Percentiles rank a stretch among this genome's conserved stretches.
Evolutionary conservation across 2,329 filamentous ascomycete species (phyloP).

Genomic region (Sarocladium oryzae): DNA sequence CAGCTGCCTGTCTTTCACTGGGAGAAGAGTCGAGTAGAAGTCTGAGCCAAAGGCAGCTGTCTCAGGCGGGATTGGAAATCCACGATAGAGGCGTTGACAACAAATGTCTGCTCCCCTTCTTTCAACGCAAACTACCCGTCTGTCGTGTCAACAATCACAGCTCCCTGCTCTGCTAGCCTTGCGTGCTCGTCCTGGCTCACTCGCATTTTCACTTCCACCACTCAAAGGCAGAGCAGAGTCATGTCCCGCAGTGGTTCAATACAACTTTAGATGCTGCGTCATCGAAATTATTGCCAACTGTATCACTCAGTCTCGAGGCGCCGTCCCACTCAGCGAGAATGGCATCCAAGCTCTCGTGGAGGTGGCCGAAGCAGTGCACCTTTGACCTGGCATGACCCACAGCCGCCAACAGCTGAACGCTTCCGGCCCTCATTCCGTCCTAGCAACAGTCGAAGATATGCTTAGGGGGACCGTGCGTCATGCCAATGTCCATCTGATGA

Average conservation of each 20-base stretch:
- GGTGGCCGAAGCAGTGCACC: slow-evolving; percentile 52
- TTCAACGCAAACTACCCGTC: slow-evolving; percentile 24
- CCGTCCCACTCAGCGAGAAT: slow-evolving; percentile 44
- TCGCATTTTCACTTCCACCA: neutral
- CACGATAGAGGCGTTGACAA: slow-evolving; percentile 54
- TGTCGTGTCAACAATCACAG: slow-evolving; percentile 30
- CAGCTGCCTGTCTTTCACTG: no score
- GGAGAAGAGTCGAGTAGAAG: no score
- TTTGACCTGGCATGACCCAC: slow-evolving; percentile 35
- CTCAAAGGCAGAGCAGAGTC: neutral
- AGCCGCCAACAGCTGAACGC: slow-evolving; percentile 37
- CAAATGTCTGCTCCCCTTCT: slow-evolving; percentile 44
- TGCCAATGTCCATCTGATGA: slow-evolving; percentile 35
- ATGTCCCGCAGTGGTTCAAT: neutral
- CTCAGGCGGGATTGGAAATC: slow-evolving; percentile 31
- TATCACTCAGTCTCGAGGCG: slow-evolving; percentile 4
- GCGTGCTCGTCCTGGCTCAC: slow-evolving; percentile 12
- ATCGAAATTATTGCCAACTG: slow-evolving; percentile 31
- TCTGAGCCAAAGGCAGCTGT: slow-evolving; percentile 48
- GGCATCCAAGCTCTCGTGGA: slow-evolving; percentile 55
- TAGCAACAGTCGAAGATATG: slow-evolving; percentile 41
- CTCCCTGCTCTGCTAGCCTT: slow-evolving; percentile 21
- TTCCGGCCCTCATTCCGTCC: slow-evolving; percentile 30
- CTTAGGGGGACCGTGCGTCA: slow-evolving; percentile 49
- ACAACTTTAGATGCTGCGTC: slow-evolving; percentile 18